phyloP scores from a whole-genome alignment of 2,329 filamentous ascomycete species.

The Stachybotrys chlorohalonatus region DNA sequence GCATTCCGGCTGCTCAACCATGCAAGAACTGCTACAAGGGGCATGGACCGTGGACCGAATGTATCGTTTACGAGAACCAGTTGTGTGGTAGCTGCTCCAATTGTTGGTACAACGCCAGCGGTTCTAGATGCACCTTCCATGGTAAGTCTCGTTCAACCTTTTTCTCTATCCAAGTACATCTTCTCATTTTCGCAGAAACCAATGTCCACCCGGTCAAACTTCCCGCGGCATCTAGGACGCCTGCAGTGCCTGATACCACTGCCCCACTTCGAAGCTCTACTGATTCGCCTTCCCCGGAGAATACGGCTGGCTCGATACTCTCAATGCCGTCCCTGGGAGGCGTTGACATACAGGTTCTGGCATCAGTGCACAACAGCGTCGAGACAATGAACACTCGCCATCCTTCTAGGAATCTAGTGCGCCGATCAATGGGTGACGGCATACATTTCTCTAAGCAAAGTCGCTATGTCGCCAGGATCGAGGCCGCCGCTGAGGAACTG shows the following conservation, averaged over 20 bases:
- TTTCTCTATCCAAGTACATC: background rate
- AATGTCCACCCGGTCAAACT: background rate
- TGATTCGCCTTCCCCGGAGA: too few relatives aligned
- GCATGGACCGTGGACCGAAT: constrained; percentile 49
- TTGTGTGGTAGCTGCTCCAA: constrained; percentile 55
- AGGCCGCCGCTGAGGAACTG: constrained; percentile 44
- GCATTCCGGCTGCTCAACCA: constrained; percentile 33
- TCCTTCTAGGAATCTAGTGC: constrained; percentile 12
- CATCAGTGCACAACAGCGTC: background rate
- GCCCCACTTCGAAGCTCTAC: background rate
- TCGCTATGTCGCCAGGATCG: constrained; percentile 41
- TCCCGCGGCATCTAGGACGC: background rate
- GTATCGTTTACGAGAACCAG: constrained; percentile 49
- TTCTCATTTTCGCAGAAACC: background rate
- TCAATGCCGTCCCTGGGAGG: too few relatives aligned
- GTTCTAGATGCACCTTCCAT: constrained; percentile 50
- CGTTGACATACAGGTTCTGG: constrained; percentile 14
- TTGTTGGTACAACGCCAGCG: constrained; percentile 56
- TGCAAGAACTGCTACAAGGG: constrained; percentile 54
- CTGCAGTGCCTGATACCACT: background rate
- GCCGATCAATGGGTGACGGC: constrained; percentile 36
- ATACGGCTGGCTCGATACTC: too few relatives aligned
- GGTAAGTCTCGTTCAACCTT: constrained; percentile 28
- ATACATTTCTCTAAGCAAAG: constrained; percentile 32
- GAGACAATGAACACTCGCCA: constrained; percentile 7